Evolutionary conservation across 2,329 filamentous ascomycete species (phyloP).

Genomic region (Phoma herbarum): DNA sequence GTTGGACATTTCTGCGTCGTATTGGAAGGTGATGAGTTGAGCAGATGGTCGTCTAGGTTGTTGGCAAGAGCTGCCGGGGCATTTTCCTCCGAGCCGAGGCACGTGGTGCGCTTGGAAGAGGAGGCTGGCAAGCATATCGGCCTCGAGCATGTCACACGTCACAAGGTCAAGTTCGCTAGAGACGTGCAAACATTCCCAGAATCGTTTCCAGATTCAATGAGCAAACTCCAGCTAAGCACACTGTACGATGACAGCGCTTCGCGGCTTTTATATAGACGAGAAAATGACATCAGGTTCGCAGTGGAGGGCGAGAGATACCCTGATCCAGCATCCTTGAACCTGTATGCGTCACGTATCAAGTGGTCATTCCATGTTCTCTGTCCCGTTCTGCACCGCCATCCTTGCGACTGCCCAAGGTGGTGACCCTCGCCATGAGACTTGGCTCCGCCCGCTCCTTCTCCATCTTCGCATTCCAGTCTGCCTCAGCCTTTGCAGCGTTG

Average conservation of each 20-base stretch:
- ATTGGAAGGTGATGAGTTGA: neutral
- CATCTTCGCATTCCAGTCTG: constrained; percentile 41
- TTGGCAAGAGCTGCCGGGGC: neutral
- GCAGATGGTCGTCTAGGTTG: neutral
- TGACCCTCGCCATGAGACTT: constrained; percentile 37
- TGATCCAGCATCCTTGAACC: neutral
- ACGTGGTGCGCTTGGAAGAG: too few species aligned
- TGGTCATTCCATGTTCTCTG: neutral
- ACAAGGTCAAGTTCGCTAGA: neutral
- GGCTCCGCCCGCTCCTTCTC: constrained; percentile 40
- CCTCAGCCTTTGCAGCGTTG: constrained; percentile 34
- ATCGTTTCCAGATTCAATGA: neutral
- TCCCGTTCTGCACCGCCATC: neutral
- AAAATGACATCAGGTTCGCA: neutral
- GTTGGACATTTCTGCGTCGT: neutral
- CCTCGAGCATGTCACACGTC: too few species aligned
- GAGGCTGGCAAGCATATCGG: too few species aligned
- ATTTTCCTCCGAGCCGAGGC: neutral
- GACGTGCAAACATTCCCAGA: neutral
- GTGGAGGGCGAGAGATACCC: neutral
- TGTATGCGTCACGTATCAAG: neutral
- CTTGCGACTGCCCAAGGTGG: constrained; percentile 28
- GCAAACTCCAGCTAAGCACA: neutral
- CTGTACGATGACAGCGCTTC: neutral
- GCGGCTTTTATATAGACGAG: neutral